phyloP scores from a whole-genome alignment of 768 basidiomycete genomes.

The Wakefieldia striispora region DNA sequence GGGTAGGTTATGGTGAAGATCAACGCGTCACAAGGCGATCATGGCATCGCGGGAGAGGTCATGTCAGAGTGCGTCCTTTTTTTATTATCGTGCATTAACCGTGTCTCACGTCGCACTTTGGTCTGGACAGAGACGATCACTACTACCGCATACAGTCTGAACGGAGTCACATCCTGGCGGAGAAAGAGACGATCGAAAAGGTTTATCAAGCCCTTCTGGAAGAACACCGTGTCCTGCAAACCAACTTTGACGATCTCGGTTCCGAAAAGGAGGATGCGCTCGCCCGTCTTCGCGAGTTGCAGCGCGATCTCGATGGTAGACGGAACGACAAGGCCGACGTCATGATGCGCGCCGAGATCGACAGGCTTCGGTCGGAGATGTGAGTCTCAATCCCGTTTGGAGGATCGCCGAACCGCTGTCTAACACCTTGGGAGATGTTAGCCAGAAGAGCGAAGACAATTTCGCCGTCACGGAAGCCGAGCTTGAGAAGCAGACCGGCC shows the following conservation, averaged over 20 bases:
- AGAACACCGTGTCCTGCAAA: constrained; percentile 73
- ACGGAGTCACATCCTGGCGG: constrained; percentile 68
- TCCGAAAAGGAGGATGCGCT: constrained; percentile 79
- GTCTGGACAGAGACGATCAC: constrained; percentile 69
- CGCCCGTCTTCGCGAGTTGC: constrained; percentile 56
- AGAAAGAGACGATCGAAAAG: constrained; percentile 86
- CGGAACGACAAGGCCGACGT: constrained; percentile 73
- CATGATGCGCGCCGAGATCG: constrained; percentile 78
- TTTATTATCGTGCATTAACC: neutral
- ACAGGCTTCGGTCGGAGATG: constrained; percentile 79
- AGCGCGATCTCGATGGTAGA: constrained; percentile 56
- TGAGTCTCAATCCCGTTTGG: constrained; percentile 43
- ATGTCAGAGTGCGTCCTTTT: constrained; percentile 81
- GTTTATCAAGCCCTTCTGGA: constrained; percentile 73
- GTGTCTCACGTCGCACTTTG: constrained; percentile 8
- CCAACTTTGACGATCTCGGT: constrained; percentile 69
- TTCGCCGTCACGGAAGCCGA: constrained; percentile 79
- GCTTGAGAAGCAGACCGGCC: constrained; percentile 70
- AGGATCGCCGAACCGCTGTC: constrained; percentile 5
- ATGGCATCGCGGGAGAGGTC: constrained; percentile 46
- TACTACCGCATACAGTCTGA: constrained; percentile 85
- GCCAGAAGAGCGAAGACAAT: constrained; percentile 93
- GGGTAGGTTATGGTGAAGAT: constrained; percentile 76
- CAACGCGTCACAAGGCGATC: constrained; percentile 45
- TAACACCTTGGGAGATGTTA: constrained; percentile 40